These are phyloP conservation scores for Dendrobium chrysotoxum DNA, from an alignment of 106 monocot genomes.

Conservation along the genomic window DNA sequence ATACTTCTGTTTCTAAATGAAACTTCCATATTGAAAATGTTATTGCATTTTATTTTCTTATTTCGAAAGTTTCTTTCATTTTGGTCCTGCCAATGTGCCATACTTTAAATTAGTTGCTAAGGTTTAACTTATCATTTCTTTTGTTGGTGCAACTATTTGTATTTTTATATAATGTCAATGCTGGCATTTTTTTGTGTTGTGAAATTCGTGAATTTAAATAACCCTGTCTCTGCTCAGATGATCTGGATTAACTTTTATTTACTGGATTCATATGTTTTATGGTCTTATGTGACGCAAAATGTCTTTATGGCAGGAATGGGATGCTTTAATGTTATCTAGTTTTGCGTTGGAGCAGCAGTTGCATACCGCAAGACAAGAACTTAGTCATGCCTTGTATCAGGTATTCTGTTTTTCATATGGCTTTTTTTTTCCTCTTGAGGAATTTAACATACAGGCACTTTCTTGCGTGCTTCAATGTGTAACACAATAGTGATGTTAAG, in stretches of 20 bases:
- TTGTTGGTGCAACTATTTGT: background rate
- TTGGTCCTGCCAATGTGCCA: background rate
- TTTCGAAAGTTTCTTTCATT: background rate
- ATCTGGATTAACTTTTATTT: background rate
- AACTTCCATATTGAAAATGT: background rate
- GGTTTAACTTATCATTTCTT: background rate
- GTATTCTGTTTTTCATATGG: constrained; percentile 18
- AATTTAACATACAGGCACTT: background rate
- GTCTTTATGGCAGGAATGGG: constrained; percentile 60
- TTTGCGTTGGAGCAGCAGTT: constrained; percentile 91
- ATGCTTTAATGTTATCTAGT: constrained; percentile 95
- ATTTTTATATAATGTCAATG: background rate
- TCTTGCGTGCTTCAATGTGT: background rate
- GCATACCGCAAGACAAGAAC: constrained; percentile 92
- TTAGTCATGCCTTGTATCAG: constrained; percentile 95
- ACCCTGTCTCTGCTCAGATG: background rate
- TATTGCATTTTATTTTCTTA: background rate
- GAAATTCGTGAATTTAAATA: background rate
- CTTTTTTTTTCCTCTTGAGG: background rate
- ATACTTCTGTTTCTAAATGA: background rate
- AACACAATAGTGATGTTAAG: background rate
- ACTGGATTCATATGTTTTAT: background rate
- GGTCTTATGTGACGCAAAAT: background rate
- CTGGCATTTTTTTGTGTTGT: too few species aligned
- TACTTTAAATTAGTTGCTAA: background rate